phyloP scores from a whole-genome alignment of 345 rosid species.

The Mangifera indica region DNA sequence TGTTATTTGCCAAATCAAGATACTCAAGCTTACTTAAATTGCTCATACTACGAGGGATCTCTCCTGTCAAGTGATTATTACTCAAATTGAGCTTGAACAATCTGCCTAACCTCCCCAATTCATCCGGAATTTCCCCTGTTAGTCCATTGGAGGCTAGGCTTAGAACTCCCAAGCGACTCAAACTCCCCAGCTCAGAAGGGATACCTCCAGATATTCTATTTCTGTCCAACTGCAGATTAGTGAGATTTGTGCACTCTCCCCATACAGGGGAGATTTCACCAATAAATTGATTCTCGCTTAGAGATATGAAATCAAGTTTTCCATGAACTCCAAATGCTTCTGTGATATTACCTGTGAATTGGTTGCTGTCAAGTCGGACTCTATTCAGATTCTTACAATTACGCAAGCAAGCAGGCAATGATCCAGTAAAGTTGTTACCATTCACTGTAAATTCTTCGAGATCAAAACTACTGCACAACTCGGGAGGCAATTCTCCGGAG shows the following conservation, averaged over 20 bases:
- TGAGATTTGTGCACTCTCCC: slow-evolving; percentile 61
- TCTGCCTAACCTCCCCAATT: slow-evolving; percentile 42
- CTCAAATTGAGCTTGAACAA: slow-evolving; percentile 50
- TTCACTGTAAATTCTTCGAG: slow-evolving; percentile 39
- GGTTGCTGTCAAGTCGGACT: slow-evolving; percentile 51
- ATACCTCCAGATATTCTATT: slow-evolving; percentile 56
- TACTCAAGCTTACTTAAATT: slow-evolving; percentile 25
- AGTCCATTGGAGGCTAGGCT: slow-evolving; percentile 47
- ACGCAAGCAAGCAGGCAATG: slow-evolving; percentile 57
- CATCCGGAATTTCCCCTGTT: slow-evolving; percentile 47
- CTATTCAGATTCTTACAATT: slow-evolving; percentile 31
- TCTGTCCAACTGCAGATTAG: slow-evolving; percentile 47
- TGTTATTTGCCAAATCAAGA: slow-evolving; percentile 54
- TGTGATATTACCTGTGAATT: slow-evolving; percentile 53
- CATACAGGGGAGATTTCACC: slow-evolving; percentile 55
- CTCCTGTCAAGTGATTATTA: slow-evolving; percentile 46
- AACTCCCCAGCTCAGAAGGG: slow-evolving; percentile 52
- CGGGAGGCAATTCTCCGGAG: slow-evolving; percentile 55
- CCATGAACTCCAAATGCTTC: slow-evolving; percentile 55
- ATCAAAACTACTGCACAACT: slow-evolving; percentile 43
- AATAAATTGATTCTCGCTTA: slow-evolving; percentile 46
- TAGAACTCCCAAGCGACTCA: slow-evolving; percentile 37
- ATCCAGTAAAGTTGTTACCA: slow-evolving; percentile 52
- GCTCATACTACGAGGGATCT: slow-evolving; percentile 41
- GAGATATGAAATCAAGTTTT: slow-evolving; percentile 32